phyloP scores from a whole-genome alignment of 805 yeast species.

The Priceomyces castillae region DNA sequence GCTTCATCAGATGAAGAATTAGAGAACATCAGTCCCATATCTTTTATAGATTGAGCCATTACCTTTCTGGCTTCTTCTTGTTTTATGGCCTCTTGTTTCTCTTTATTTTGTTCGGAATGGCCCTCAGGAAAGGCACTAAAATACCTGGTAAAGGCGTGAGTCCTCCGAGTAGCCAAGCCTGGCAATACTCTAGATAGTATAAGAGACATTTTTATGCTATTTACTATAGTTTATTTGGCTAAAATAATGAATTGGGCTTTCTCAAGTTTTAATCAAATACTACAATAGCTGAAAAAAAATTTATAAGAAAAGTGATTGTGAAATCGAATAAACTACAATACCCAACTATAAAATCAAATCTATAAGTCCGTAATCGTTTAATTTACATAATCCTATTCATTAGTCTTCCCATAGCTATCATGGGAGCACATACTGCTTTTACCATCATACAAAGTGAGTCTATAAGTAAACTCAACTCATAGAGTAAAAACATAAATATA shows the following conservation, averaged over 20 bases:
- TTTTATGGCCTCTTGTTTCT: constrained; percentile 3
- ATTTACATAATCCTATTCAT: constrained; percentile 40
- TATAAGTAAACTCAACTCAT: constrained; percentile 39
- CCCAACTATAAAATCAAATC: background rate
- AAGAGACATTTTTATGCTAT: background rate
- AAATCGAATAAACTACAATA: background rate
- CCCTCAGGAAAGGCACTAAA: constrained; percentile 1
- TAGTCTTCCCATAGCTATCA: constrained; percentile 43
- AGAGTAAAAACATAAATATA: constrained; percentile 40
- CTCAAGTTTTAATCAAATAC: too few relatives aligned
- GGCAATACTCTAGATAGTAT: background rate
- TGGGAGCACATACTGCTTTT: constrained; percentile 45
- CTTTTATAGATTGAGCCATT: constrained; percentile 40
- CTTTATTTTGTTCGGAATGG: constrained; percentile 12
- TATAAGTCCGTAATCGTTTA: background rate
- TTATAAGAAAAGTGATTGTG: background rate
- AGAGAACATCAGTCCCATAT: constrained; percentile 34
- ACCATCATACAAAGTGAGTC: constrained; percentile 46
- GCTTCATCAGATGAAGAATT: constrained; percentile 37
- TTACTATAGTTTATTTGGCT: too few relatives aligned
- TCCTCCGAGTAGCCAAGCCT: background rate
- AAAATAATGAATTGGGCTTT: too few relatives aligned
- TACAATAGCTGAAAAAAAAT: too few relatives aligned
- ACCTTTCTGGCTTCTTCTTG: constrained; percentile 35
- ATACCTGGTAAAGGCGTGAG: background rate